Evolutionary conservation across 2,329 filamentous ascomycete genomes (phyloP), one percentile per base, ranked within the genome.

Genomic region (Nannizziopsis barbatae): DNA sequence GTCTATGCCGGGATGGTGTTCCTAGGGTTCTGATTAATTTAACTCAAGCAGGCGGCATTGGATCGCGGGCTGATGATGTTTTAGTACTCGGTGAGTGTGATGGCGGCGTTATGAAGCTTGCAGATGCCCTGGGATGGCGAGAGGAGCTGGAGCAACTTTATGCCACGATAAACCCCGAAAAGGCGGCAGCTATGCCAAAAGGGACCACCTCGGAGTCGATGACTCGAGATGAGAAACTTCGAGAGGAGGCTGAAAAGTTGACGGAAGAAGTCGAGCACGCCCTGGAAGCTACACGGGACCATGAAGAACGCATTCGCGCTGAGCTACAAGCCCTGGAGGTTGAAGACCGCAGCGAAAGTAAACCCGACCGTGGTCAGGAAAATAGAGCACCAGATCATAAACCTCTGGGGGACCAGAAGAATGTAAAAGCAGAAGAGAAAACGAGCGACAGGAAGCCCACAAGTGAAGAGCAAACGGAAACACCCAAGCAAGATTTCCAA

Each of bases 21-120:
- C 92, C 90, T 0, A 77, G 92, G 8, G 69, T 98, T 1, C 72
- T 98, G 15, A 85, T 98, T 65, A 98, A 98, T 63, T 75, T 83
- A 67, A 86, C 95, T 64, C 71, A 71, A 32, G 92, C 95, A 0
- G 90, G 92, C 0, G 78, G 78, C 15, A 63, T 98, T 32, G 92
- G 92, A 0, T 75, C 75, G 6, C 72, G 86, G 20, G 62, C 82
- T 0, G 89, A 98, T 60, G 92, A 98, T 66, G 89, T 98, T 0
- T 61, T 95, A 5, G 65, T 86, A 33, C 71, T 96, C 1, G 87
- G 84, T 1, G 81, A 88, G 57, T 95, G 89, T 62, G 90, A 98
- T 63, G 72, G 73, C 0, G 87, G 88, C 0, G 83, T 96, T 1
- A 75, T 84, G 47, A 80, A 78, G 62, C 72, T 98, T 32, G 89